Evolutionary conservation across 805 yeast genomes (phyloP).

Genomic region (Nadsonia fulvescens): DNA sequence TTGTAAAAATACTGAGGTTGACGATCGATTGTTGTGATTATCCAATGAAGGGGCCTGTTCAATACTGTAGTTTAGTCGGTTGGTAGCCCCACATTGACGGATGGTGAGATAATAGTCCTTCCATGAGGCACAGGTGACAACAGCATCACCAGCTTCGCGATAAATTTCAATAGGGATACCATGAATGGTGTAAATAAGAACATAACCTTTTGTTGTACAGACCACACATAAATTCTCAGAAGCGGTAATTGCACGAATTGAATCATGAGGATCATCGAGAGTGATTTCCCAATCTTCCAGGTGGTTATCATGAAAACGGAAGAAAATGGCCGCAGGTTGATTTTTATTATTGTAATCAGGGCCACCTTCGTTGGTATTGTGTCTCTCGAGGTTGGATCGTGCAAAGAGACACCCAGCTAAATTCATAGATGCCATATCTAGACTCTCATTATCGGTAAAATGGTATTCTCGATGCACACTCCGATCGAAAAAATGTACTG

Average conservation of each 20-base stretch:
- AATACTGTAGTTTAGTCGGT: constrained; percentile 3
- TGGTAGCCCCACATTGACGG: constrained; percentile 14
- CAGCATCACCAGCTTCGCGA: constrained; percentile 47
- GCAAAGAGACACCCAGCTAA: constrained; percentile 51
- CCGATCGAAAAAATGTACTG: constrained; percentile 74
- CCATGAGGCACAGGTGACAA: constrained; percentile 53
- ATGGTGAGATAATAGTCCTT: constrained; percentile 38
- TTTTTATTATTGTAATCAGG: too few relatives aligned
- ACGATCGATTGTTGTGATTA: constrained; percentile 1
- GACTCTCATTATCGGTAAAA: constrained; percentile 56
- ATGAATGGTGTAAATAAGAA: constrained; percentile 48
- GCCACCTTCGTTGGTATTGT: constrained; percentile 21
- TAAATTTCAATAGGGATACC: constrained; percentile 53
- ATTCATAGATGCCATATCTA: constrained; percentile 60
- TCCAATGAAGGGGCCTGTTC: constrained; percentile 3
- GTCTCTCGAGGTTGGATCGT: too few relatives aligned
- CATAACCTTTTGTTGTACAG: constrained; percentile 60
- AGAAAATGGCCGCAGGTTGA: constrained; percentile 24
- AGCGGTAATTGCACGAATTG: constrained; percentile 51
- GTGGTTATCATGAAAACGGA: constrained; percentile 49
- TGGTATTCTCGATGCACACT: constrained; percentile 63
- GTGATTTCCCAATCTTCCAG: constrained; percentile 49
- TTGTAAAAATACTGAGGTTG: neutral
- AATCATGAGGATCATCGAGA: constrained; percentile 29
- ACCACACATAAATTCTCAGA: constrained; percentile 42